phyloP scores from a whole-genome alignment of 495 filamentous ascomycete species.

The Cenococcum geophilum region DNA sequence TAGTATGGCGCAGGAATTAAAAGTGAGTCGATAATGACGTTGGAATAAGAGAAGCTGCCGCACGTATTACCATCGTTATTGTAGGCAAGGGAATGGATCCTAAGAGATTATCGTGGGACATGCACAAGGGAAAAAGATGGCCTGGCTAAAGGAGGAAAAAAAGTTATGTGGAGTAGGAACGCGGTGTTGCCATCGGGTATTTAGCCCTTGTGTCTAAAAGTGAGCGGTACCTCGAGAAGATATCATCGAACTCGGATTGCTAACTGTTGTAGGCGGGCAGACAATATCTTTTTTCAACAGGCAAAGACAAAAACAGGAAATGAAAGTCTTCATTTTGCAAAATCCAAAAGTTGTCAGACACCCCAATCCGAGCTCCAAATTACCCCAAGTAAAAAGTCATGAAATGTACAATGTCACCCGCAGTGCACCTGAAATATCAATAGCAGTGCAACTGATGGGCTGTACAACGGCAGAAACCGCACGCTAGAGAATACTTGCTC shows the following conservation, averaged over 20 bases:
- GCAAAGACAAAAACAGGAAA: slow-evolving; percentile 1
- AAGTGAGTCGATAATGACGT: background rate
- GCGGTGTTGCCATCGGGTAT: background rate
- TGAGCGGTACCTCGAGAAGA: background rate
- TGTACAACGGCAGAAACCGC: background rate
- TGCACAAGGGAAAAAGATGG: background rate
- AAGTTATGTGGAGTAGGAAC: background rate
- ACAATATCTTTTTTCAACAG: background rate
- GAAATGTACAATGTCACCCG: slow-evolving; percentile 14
- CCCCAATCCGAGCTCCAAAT: slow-evolving; percentile 15
- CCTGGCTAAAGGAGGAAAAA: background rate
- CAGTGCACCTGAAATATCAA: background rate
- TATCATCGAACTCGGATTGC: background rate
- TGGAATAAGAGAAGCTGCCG: background rate
- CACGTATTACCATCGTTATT: background rate
- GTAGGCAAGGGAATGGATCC: background rate
- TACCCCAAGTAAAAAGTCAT: slow-evolving; percentile 11
- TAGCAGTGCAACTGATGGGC: background rate
- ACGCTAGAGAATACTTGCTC: slow-evolving; percentile 10
- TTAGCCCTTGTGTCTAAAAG: background rate
- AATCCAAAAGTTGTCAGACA: slow-evolving; percentile 19
- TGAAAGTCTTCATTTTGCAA: background rate
- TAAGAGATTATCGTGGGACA: background rate
- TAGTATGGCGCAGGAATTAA: background rate
- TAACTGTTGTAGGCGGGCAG: background rate